Evolutionary conservation across 2,329 filamentous ascomycete species (phyloP), one percentile per base, ranked within the genome.

Genomic region (Hypoxylon sp.): DNA sequence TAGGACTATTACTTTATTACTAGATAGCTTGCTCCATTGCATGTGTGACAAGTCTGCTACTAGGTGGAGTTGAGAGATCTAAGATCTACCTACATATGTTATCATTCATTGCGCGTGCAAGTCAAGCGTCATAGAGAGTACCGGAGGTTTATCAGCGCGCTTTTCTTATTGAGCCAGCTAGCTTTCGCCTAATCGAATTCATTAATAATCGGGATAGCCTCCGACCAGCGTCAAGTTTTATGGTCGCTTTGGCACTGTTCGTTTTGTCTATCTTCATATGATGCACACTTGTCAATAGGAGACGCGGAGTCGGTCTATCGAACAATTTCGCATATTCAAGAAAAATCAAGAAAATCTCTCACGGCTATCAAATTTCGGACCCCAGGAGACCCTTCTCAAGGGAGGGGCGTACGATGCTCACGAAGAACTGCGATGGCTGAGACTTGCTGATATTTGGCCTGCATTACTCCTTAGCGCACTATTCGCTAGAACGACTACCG

Each of bases 81-180:
- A 39, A 60, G 68, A 70, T 67, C 63, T 59, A 64, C 61, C 63
- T 58, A 64, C 62, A 39, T 46, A 63, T 66, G 59, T 47, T 63
- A 55, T 63, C 64, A 62, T 67, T 39, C 54, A 64, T 67, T 64
- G 58, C 63, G 66, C 45, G 63, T 61, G 25, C 43, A 29, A 56
- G 50, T 39, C 50, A 14, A 34, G n/a, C 51, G 57, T 66, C 52
- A 65, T 61, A 41, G 32, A 34, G 11, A 60, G 48, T 8, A 7
- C 45, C 65, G 30, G 61, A 51, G 50, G 53, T 43, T 54, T 51
- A 59, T 48, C 52, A 55, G 46, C 50, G 53, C 53, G 19, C 39
- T 53, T 9, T 50, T n/a, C 32, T 59, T 19, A 41, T 62, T 46
- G 32, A 63, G 39, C 55, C 52, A 57, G 27, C 48, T 46, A 57